phyloP scores from a whole-genome alignment of 169 alveolate species.

The Cryptosporidium parvum region DNA sequence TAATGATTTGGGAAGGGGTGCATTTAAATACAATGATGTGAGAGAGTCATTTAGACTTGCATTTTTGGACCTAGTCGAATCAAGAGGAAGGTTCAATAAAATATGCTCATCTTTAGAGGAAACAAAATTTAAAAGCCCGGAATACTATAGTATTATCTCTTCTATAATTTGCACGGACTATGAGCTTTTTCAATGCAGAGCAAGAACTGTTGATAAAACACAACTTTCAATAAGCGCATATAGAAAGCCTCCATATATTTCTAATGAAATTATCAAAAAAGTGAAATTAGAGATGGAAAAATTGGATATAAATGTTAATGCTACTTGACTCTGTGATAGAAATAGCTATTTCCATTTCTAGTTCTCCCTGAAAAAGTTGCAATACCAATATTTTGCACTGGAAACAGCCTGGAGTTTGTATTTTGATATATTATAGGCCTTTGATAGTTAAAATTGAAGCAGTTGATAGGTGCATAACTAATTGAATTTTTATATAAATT shows the following conservation, averaged over 20 bases:
- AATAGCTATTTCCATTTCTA: neutral
- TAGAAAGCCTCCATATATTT: slow-evolving; percentile 45
- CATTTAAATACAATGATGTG: slow-evolving; percentile 54
- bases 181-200: slow-evolving; percentile 59
- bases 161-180: slow-evolving; percentile 47
- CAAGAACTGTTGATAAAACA: slow-evolving; percentile 3
- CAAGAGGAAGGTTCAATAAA: slow-evolving; percentile 47
- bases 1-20: slow-evolving; percentile 65
- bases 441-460: neutral
- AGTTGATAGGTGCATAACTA: neutral
- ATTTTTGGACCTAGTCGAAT: slow-evolving; percentile 58
- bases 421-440: neutral
- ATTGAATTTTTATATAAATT: neutral
- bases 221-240: slow-evolving; percentile 26
- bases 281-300: slow-evolving; percentile 48
- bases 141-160: slow-evolving; percentile 46
- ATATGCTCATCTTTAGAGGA: slow-evolving; percentile 9
- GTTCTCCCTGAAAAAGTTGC: neutral
- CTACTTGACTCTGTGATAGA: neutral
- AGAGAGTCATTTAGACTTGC: slow-evolving; percentile 72
- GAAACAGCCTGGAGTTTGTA: neutral
- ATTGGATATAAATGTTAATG: slow-evolving; percentile 3
- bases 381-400: neutral
- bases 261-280: slow-evolving; percentile 49
- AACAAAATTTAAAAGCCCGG: slow-evolving; percentile 18